Evolutionary conservation across 805 yeast species (phyloP).

Genomic region (Dipodascus albidus): DNA sequence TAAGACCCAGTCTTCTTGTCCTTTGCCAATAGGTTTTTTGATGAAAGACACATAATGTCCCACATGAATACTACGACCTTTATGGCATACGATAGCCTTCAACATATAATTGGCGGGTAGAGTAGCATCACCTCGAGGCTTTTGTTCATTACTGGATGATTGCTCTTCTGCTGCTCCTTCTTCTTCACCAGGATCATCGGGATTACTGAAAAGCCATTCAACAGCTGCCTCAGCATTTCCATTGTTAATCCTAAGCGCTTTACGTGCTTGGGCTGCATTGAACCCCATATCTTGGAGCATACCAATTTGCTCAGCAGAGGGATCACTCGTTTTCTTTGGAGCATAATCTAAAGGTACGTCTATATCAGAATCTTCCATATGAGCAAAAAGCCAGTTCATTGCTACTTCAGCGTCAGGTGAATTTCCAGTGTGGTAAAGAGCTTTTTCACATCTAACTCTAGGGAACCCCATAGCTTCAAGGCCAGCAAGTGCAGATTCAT

Average conservation of each 20-base stretch:
- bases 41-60: slow-evolving; percentile 86
- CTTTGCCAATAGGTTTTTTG: slow-evolving; percentile 26
- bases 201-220: slow-evolving; percentile 81
- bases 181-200: slow-evolving; percentile 57
- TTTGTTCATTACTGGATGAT: slow-evolving; percentile 9
- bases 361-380: slow-evolving; percentile 74
- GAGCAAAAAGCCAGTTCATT: slow-evolving; percentile 82
- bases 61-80: slow-evolving; percentile 80
- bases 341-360: slow-evolving; percentile 44
- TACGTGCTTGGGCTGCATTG: slow-evolving; percentile 46
- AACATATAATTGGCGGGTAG: slow-evolving; percentile 35
- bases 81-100: slow-evolving; percentile 70
- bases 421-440: slow-evolving; percentile 65
- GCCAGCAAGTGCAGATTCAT: slow-evolving; percentile 38
- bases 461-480: slow-evolving; percentile 85
- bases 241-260: slow-evolving; percentile 52
- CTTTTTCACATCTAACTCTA: slow-evolving; percentile 49
- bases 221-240: slow-evolving; percentile 66
- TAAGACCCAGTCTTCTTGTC: slow-evolving; percentile 52
- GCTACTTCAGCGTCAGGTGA: slow-evolving; percentile 48
- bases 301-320: slow-evolving; percentile 30
- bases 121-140: slow-evolving; percentile 13
- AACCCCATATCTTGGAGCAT: slow-evolving; percentile 72
- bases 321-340: slow-evolving; percentile 15
- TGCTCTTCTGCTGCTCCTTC: slow-evolving; percentile 6